Base-by-base conservation (phyloP, 495 filamentous ascomycete genomes). In the Pseudomonodictys pantanalensis region DNA sequence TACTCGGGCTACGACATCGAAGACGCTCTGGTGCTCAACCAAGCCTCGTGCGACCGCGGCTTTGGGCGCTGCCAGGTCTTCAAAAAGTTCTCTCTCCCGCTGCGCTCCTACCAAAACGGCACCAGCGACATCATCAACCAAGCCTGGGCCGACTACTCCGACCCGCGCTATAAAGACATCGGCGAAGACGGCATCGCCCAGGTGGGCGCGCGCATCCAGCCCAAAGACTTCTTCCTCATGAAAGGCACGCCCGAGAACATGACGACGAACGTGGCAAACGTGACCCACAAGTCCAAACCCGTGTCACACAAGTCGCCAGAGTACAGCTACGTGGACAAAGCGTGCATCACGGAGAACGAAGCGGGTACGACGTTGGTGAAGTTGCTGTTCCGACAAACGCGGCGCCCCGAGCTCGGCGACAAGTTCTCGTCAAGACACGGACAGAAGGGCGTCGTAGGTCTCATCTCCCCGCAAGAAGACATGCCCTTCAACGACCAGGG, bases 1-100 rank as follows among this genome's bases (percentile, higher is more conserved):
- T 99, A 95, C 72, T 96, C 91, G 2, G 93, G 93, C 12, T 99
- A 99, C 73, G 95, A 99, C 83, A 97, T 97, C 68, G 93, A 99
- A 78, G 93, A 99, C 78, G 95, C 93, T 12, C 79, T 99, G 4
- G 92, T 99, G 1, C 69, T 99, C 55, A 99, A 97, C 79, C 96
- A 96, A 76, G 90, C 90, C 25, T 96, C 90, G 1, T 84, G 86
- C 38, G 93, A 99, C 69, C 82, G 93, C 60, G 95, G 93, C 6
- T 97, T 97, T 63, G 95, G 93, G 29, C 85, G 93, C 15, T 96
- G 92, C 69, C 95, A 97, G 67, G 95, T 99, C 7, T 93, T 96
- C 79, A 84, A 87, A 51, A 76, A 76, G 58, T 53, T 58, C 45
- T 58, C 55, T 41, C 58, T 56, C 26, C 49, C 58, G n/a, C 66